Percentiles rank a stretch among this genome's conserved stretches.
phyloP scores from a whole-genome alignment of 768 basidiomycete genomes.

The Mycena chlorophos region DNA sequence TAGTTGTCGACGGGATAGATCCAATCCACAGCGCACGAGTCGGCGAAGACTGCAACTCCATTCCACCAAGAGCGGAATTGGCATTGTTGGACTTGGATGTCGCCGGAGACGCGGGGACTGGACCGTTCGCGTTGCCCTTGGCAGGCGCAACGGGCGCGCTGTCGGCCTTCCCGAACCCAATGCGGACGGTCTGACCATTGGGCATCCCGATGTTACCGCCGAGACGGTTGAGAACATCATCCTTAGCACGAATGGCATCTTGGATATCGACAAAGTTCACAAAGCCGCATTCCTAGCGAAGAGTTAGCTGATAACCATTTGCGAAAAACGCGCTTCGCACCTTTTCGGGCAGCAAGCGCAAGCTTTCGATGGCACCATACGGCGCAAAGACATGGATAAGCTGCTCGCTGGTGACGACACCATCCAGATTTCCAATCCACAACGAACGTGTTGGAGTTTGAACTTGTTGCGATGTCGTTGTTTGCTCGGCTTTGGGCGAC shows the following conservation, averaged over 20 bases:
- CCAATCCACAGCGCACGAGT: conserved; percentile 98
- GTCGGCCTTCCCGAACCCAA: conserved; percentile 97
- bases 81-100: conserved; percentile 47
- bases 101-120: conserved; percentile 66
- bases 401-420: conserved; percentile 90
- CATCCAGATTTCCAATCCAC: conserved; percentile 98
- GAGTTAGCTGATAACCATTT: conserved; percentile 8
- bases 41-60: conserved; percentile 88
- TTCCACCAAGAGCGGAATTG: conserved; percentile 58
- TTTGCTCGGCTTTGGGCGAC: conserved; percentile 77
- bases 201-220: conserved; percentile 94
- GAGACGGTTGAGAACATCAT: conserved; percentile 93
- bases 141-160: conserved; percentile 91
- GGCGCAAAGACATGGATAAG: conserved; percentile 94
- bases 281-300: conserved; percentile 89
- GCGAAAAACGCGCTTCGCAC: conserved; percentile 40
- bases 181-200: conserved; percentile 93
- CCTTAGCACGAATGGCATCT: conserved; percentile 96
- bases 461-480: conserved; percentile 69
- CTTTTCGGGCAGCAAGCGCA: conserved; percentile 96
- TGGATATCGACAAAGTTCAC: conserved; percentile 96
- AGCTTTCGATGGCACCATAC: conserved; percentile 95
- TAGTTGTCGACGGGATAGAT: conserved; percentile 92
- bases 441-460: conserved; percentile 94
- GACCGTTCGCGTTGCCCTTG: conserved; percentile 67